These are phyloP conservation scores for Paulownia fortunei DNA, from an alignment of 257 asterid species.

Conservation along the genomic window DNA sequence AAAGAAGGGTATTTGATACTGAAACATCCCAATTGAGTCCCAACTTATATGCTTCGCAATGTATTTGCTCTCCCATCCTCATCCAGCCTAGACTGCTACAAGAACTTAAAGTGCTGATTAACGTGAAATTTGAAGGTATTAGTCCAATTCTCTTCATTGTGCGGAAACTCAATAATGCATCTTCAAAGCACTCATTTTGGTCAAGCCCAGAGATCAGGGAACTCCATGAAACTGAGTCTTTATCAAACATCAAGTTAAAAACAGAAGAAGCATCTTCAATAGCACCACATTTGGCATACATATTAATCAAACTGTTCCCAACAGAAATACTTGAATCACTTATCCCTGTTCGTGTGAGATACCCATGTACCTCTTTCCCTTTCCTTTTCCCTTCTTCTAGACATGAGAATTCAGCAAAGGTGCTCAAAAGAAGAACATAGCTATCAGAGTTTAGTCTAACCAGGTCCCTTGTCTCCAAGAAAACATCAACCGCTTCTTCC, in stretches of 20 bases:
- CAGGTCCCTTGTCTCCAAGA: constrained; percentile 54
- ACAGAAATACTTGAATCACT: constrained; percentile 49
- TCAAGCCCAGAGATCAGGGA: constrained; percentile 80
- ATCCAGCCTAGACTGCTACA: constrained; percentile 75
- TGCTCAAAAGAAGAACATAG: constrained; percentile 69
- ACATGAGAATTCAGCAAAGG: constrained; percentile 68
- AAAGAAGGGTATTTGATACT: constrained; percentile 86
- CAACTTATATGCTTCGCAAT: constrained; percentile 65
- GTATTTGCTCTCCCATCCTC: constrained; percentile 73
- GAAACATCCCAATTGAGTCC: constrained; percentile 83
- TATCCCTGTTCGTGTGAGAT: constrained; percentile 64
- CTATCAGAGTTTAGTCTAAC: constrained; percentile 60
- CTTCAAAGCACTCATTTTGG: constrained; percentile 73
- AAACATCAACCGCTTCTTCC: constrained; percentile 69
- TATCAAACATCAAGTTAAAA: constrained; percentile 59
- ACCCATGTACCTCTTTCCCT: constrained; percentile 80
- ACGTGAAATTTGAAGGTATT: constrained; percentile 71
- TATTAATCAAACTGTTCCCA: constrained; percentile 81
- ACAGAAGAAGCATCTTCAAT: constrained; percentile 61
- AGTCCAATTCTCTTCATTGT: constrained; percentile 67
- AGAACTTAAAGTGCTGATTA: constrained; percentile 82
- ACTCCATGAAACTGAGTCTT: constrained; percentile 89
- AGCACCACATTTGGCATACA: constrained; percentile 90
- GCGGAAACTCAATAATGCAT: constrained; percentile 59
- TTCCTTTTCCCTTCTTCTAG: constrained; percentile 60